phyloP scores from a whole-genome alignment of 306 rosid genomes.

The Citrullus colocynthis region DNA sequence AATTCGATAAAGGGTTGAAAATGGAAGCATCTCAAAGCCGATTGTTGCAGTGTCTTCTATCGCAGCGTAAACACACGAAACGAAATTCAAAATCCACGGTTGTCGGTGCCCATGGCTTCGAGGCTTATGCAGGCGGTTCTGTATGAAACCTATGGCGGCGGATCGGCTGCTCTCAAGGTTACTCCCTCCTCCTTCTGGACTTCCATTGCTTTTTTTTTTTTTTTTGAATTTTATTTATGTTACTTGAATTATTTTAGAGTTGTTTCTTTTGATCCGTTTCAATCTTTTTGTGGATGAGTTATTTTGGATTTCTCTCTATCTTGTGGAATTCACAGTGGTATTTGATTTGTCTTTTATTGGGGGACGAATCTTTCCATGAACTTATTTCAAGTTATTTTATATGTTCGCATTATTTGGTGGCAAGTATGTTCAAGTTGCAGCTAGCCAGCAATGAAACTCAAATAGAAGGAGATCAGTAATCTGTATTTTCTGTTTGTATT shows the following conservation, averaged over 20 bases:
- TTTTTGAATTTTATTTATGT: background rate
- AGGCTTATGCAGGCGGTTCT: conserved; percentile 59
- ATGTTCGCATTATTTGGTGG: background rate
- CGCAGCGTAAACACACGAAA: background rate
- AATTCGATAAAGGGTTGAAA: too few relatives aligned
- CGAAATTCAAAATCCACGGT: too few relatives aligned
- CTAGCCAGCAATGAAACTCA: background rate
- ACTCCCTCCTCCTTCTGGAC: background rate
- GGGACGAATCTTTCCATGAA: background rate
- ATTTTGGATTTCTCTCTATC: background rate
- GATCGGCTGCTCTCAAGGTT: conserved; percentile 46
- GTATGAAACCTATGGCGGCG: conserved; percentile 50
- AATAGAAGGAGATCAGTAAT: too few relatives aligned
- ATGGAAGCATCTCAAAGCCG: background rate
- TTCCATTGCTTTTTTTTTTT: too few relatives aligned
- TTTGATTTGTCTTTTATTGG: background rate
- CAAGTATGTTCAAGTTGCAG: background rate
- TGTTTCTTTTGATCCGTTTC: background rate
- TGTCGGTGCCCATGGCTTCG: background rate
- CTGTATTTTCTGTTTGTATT: too few relatives aligned
- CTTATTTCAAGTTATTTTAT: background rate
- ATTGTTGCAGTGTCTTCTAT: background rate
- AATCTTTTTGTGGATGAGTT: background rate
- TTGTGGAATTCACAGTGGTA: background rate
- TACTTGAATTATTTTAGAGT: background rate